Base-by-base conservation (phyloP, 345 rosid genomes). In the Eutrema heterophyllum region DNA sequence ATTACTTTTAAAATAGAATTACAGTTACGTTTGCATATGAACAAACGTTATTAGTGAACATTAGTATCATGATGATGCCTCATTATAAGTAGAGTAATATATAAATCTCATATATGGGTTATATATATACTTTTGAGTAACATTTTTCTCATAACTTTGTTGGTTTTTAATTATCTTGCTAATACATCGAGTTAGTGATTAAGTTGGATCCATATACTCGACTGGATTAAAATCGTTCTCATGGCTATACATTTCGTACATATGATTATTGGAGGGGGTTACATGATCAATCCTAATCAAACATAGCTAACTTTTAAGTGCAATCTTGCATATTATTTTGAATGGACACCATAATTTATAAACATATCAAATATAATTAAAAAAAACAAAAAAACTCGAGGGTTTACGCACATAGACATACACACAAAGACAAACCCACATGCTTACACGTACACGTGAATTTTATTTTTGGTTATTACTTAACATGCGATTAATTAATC, bases 341-440 rank as follows among this genome's bases (percentile, higher is more conserved):
- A 44, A 5, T n/a, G 67, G 51, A 62, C 39, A 29, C 50, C 36
- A 41, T 60, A 60, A 13, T 13, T 59, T 40, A 12, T 59, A 12
- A 40, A 7, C 14, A 33, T 39, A 21, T 40, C 30, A 16, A 15
- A 39, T 14, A 14, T 14, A 41, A 8, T 8, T 7, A 15, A 55
- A 32, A 9, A 26, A 41, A n/a, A 14, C 5, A 41, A 40, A 14
- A n/a, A 4, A 13, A 41, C 5, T 51, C 38, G 58, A 24, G 35
- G 39, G 33, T 55, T 43, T 30, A 8, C 16, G 51, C 57, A 45
- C 66, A 44, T 30, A 26, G 10, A n/a, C 36, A 26, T 26, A 36
- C 67, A n/a, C 7, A 13, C 32, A 59, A 48, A 61, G 67, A 70
- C 48, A 24, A 36, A 48, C 75, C 40, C 68, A 52, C 68, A 51